Evolutionary conservation across 2,329 filamentous ascomycete species (phyloP).

Genomic region (Aspergillus novoparasiticus): DNA sequence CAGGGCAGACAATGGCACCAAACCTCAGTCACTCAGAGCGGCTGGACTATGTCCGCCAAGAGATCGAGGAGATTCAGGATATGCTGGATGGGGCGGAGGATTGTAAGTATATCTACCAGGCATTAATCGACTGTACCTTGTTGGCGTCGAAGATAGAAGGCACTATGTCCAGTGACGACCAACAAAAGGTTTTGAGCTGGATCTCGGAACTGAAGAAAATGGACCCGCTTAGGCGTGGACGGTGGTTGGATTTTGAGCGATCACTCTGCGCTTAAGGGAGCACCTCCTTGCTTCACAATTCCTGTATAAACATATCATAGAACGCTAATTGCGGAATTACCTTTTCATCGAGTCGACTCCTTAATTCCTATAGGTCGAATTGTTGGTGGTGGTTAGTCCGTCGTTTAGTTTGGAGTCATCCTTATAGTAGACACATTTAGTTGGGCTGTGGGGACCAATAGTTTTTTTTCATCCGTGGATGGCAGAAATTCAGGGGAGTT

Average conservation of each 20-base stretch:
- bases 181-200: conserved; percentile 58
- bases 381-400: neutral
- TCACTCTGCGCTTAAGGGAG: conserved; percentile 37
- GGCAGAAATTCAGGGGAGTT: conserved; percentile 10
- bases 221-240: conserved; percentile 72
- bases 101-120: conserved; percentile 89
- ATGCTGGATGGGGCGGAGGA: conserved; percentile 67
- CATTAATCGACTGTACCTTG: conserved; percentile 73
- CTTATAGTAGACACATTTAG: neutral
- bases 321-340: conserved; percentile 13
- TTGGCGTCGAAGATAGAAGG: conserved; percentile 56
- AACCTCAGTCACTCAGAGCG: conserved; percentile 65
- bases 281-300: conserved; percentile 15
- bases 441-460: neutral
- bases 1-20: conserved; percentile 63
- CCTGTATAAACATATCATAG: neutral
- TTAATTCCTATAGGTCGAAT: neutral
- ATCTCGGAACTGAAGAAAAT: conserved; percentile 66
- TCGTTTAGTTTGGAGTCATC: neutral
- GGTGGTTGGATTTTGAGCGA: conserved; percentile 72
- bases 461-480: neutral
- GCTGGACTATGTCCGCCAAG: conserved; percentile 65
- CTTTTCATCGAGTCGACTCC: neutral
- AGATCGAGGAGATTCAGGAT: conserved; percentile 73
- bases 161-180: conserved; percentile 46